Conservation (phyloP, 495 filamentous ascomycete species). For the Durotheca rogersii region DNA sequence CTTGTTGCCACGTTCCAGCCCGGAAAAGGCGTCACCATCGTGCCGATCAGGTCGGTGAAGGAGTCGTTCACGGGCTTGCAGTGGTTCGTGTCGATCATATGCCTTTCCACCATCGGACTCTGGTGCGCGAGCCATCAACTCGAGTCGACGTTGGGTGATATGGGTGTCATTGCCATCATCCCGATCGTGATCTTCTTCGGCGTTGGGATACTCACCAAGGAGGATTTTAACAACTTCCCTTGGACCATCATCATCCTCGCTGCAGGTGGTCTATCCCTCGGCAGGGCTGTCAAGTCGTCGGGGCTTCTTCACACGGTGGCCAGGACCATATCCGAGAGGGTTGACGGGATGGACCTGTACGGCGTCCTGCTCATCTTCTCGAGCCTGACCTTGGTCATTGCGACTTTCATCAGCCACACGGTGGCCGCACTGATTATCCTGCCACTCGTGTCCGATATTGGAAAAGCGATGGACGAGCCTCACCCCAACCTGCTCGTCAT, state of each 20-base stretch:
- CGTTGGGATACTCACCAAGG: conserved; percentile 94
- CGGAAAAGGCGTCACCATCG: conserved; percentile 80
- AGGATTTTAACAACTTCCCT: conserved; percentile 99
- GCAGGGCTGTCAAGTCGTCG: conserved; percentile 91
- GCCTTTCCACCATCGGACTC: conserved; percentile 80
- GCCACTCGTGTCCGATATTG: conserved; percentile 84
- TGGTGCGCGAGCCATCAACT: conserved; percentile 94
- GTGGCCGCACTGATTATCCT: conserved; percentile 95
- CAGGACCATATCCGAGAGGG: conserved; percentile 64
- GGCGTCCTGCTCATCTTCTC: conserved; percentile 84
- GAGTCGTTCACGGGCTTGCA: conserved; percentile 88
- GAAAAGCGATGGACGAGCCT: conserved; percentile 77
- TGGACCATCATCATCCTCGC: conserved; percentile 99
- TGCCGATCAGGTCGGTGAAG: conserved; percentile 83
- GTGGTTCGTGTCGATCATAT: conserved; percentile 87
- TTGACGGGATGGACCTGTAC: conserved; percentile 82
- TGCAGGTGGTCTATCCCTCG: conserved; percentile 87
- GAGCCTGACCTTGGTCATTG: conserved; percentile 82
- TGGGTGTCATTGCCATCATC: conserved; percentile 97
- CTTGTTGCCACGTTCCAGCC: conserved; percentile 83
- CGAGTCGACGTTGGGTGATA: conserved; percentile 86
- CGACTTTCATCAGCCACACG: conserved; percentile 97
- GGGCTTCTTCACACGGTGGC: conserved; percentile 92
- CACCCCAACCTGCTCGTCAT: conserved; percentile 96
- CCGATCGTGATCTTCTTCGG: conserved; percentile 96